These are phyloP conservation scores for Candida palmyrensis DNA, from an alignment of 805 yeast genomes.

Conservation along the genomic window DNA sequence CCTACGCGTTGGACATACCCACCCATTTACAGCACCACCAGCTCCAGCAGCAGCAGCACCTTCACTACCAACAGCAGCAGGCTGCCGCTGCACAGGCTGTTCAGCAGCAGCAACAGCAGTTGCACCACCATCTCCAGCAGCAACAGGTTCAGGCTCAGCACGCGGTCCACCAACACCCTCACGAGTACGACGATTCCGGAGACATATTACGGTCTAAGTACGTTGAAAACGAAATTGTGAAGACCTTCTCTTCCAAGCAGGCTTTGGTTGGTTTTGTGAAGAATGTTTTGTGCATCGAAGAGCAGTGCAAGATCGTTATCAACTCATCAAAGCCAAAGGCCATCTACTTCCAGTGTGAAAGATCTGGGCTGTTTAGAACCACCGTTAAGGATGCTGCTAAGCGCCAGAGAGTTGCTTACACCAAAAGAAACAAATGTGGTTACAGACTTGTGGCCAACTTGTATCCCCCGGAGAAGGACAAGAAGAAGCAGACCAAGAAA, in stretches of 20 bases:
- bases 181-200: slow-evolving; percentile 5
- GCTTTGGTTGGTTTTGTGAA: slow-evolving; percentile 31
- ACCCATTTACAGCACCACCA: slow-evolving; percentile 6
- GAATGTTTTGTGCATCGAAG: slow-evolving; percentile 30
- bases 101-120: slow-evolving; percentile 5
- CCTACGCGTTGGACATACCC: slow-evolving; percentile 9
- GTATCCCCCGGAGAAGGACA: slow-evolving; percentile 42
- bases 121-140: slow-evolving; percentile 5
- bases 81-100: slow-evolving; percentile 6
- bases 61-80: slow-evolving; percentile 6
- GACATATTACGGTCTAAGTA: slow-evolving; percentile 18
- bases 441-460: slow-evolving; percentile 39
- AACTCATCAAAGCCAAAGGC: slow-evolving; percentile 45
- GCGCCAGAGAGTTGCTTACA: slow-evolving; percentile 43
- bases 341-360: slow-evolving; percentile 43
- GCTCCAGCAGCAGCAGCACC: slow-evolving; percentile 8
- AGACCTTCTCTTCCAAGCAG: slow-evolving; percentile 21
- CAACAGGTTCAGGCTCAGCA: slow-evolving; percentile 7
- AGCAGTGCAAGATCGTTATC: slow-evolving; percentile 40
- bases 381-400: slow-evolving; percentile 42
- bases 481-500: slow-evolving; percentile 22
- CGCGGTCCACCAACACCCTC: slow-evolving; percentile 14
- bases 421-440: slow-evolving; percentile 43
- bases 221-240: slow-evolving; percentile 27
- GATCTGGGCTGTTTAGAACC: slow-evolving; percentile 41